A percentile compares a stretch with the other conserved stretches of the same genome.
These are phyloP conservation scores for Alnus rubra DNA, from an alignment of 306 rosid genomes.

Conservation along the genomic window DNA sequence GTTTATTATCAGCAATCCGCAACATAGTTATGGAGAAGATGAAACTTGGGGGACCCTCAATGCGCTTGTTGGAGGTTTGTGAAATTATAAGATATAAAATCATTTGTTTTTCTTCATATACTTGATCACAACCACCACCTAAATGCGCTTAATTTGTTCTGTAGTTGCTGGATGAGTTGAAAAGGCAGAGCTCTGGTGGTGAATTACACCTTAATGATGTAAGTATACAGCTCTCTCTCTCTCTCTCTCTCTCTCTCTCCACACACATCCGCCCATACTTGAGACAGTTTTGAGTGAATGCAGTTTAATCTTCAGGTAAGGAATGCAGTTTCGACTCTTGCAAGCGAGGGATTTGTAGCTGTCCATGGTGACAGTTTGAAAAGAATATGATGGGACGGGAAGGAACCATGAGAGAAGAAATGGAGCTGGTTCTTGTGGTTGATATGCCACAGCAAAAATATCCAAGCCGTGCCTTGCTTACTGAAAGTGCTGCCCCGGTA, in stretches of 20 bases:
- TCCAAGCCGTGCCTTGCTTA: neutral
- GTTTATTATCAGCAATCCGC: constrained; percentile 54
- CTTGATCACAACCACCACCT: neutral
- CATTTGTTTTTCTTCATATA: neutral
- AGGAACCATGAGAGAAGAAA: neutral
- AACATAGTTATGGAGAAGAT: constrained; percentile 84
- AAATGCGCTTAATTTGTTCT: constrained; percentile 25
- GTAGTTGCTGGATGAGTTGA: constrained; percentile 84
- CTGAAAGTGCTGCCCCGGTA: neutral
- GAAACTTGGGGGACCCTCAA: constrained; percentile 89
- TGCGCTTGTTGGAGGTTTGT: constrained; percentile 80
- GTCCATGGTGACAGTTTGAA: constrained; percentile 73
- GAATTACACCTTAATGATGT: constrained; percentile 77
- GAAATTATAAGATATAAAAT: constrained; percentile 11
- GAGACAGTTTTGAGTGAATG: neutral
- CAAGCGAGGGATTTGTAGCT: constrained; percentile 76
- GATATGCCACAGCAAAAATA: neutral
- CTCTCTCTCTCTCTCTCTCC: too few relatives aligned
- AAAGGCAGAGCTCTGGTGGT: constrained; percentile 58
- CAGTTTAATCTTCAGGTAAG: constrained; percentile 51
- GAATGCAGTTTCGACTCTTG: constrained; percentile 64
- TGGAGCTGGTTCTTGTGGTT: neutral
- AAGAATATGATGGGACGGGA: constrained; percentile 50
- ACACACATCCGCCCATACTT: neutral
- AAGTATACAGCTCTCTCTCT: constrained; percentile 20